Evolutionary conservation across 78 protist genomes (phyloP), one percentile per base, ranked within the genome.

Genomic region (Monosiga brevicollis): DNA sequence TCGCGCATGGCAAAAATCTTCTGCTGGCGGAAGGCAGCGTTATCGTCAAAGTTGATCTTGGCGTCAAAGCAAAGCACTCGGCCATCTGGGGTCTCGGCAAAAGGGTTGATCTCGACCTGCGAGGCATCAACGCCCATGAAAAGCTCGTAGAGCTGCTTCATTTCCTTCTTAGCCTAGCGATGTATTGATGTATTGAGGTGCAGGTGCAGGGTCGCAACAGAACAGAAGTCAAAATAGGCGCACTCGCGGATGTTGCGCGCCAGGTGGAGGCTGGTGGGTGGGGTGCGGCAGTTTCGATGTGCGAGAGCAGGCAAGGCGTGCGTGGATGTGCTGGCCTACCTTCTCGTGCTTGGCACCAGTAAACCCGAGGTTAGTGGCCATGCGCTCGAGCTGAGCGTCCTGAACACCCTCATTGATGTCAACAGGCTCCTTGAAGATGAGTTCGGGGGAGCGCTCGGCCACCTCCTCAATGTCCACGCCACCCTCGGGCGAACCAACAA

Each of bases 91-190:
- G 88, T 78, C 86, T 94, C 93, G 39, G 90, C 97, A n/a, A 97
- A 38, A 42, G 99, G 99, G 91, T 97, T 97, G 87, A 97, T 92
- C 88, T 96, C 98, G 15, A 96, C 95, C 82, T 74, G 90, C 29
- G 97, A 94, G 70, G 95, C 83, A 81, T 96, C 98, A 26, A 2
- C 24, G 49, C 80, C 74, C 36, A 73, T 54, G 82, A 94, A 92
- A 37, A 94, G 55, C 72, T 92, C 80, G 90, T 95, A 96, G 78
- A 96, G 75, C n/a, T 72, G 36, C 32, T 23, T 6, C 90, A 95
- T 75, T 73, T 79, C 70, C 36, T 87, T 81, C 36, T 73, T 73
- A 20, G 91, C 87, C 79, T 76, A n/a, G n/a, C n/a, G n/a, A n/a
- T n/a, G n/a, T n/a, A n/a, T n/a, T n/a, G n/a, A n/a, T n/a, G n/a